These are phyloP conservation scores for Lophium mytilinum DNA, from an alignment of 495 filamentous ascomycete species.

Conservation along the genomic window DNA sequence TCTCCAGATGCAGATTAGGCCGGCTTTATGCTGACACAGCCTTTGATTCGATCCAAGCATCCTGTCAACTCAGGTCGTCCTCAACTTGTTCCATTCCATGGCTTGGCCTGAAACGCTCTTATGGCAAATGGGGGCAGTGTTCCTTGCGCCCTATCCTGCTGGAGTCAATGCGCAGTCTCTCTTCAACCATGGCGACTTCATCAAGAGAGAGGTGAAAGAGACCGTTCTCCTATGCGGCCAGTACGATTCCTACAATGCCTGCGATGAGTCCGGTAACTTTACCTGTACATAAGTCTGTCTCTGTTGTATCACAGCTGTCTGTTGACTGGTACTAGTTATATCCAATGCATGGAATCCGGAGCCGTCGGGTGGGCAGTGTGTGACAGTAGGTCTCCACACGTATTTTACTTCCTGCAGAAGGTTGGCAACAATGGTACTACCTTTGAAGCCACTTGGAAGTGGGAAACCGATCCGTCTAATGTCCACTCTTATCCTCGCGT, in stretches of 20 bases:
- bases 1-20: too few relatives aligned
- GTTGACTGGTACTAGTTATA: not conserved
- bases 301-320: not conserved
- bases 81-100: too few relatives aligned
- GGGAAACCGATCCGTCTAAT: not conserved
- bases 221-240: not conserved
- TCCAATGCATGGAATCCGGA: conserved; percentile 2
- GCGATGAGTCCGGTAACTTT: not conserved
- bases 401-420: not conserved
- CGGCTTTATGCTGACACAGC: too few relatives aligned
- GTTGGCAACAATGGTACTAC: not conserved
- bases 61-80: too few relatives aligned
- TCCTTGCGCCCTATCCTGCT: too few relatives aligned
- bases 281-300: not conserved
- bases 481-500: conserved; percentile 5
- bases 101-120: too few relatives aligned
- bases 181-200: too few relatives aligned
- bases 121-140: too few relatives aligned
- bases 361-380: not conserved
- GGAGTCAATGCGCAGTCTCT: too few relatives aligned
- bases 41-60: too few relatives aligned
- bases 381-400: not conserved
- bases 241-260: not conserved
- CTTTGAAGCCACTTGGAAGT: not conserved
- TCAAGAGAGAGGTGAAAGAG: not conserved